phyloP scores from a whole-genome alignment of 2,329 filamentous ascomycete species.

The Zymoseptoria tritici region DNA sequence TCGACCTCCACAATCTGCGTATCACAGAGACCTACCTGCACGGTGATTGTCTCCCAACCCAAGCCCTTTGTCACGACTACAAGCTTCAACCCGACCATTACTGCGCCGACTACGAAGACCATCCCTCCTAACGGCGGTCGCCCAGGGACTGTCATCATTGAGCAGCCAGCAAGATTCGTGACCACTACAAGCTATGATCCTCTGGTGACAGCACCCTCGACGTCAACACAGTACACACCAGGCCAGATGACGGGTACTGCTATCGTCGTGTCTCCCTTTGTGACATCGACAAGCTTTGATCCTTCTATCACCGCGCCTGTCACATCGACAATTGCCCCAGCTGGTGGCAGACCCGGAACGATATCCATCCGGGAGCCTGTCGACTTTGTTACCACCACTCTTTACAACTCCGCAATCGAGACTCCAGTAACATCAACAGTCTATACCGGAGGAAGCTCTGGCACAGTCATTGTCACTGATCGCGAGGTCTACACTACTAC shows the following conservation, averaged over 20 bases:
- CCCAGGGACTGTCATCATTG: not conserved
- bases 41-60: not conserved
- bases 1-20: not conserved
- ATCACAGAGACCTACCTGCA: not conserved
- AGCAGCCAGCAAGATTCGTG: not conserved
- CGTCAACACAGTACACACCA: not conserved
- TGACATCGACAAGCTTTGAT: not conserved
- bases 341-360: not conserved
- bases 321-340: not conserved
- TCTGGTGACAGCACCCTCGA: not conserved
- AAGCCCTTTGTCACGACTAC: not conserved
- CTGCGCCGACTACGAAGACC: not conserved
- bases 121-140: not conserved
- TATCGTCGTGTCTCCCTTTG: not conserved
- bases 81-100: not conserved
- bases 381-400: not conserved
- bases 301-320: not conserved
- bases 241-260: not conserved
- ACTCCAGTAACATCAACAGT: not conserved
- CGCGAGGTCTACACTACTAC: not conserved
- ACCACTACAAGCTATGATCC: not conserved
- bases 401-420: not conserved
- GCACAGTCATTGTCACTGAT: not conserved
- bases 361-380: not conserved
- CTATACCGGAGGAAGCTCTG: not conserved